These are phyloP conservation scores for Chaetomium sp. DNA, from an alignment of 2,329 filamentous ascomycete species.

Conservation along the genomic window DNA sequence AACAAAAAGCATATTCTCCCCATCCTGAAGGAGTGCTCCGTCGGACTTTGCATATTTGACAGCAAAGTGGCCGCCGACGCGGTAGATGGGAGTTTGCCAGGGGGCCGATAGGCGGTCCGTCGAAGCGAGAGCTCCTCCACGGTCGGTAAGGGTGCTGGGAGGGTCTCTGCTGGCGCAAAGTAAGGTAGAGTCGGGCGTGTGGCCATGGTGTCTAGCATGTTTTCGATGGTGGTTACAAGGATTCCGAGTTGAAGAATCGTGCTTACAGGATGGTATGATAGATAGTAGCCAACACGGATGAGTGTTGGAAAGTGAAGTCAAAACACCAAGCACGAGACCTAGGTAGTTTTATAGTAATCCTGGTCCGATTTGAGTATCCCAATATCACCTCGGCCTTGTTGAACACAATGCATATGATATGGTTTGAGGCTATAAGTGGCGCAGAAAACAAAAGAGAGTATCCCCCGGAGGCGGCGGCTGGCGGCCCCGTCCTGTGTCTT, in stretches of 20 bases:
- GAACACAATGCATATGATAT: too few species aligned
- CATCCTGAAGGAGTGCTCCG: conserved; percentile 1
- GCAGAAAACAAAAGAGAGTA: too few species aligned
- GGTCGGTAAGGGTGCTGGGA: neutral
- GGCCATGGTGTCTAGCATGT: neutral
- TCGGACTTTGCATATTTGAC: neutral
- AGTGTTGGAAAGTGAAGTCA: too few species aligned
- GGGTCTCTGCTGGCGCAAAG: neutral
- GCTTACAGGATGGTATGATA: too few species aligned
- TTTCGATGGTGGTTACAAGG: neutral
- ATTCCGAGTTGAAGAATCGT: neutral
- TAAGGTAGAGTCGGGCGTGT: neutral
- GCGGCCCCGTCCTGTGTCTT: too few species aligned
- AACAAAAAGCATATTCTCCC: conserved; percentile 14
- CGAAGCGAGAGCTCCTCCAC: neutral
- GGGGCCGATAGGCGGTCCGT: neutral
- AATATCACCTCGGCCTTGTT: too few species aligned
- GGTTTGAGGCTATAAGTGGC: too few species aligned
- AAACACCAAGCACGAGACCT: too few species aligned
- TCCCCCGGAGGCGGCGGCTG: too few species aligned
- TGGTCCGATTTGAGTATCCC: too few species aligned
- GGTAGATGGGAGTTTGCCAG: neutral
- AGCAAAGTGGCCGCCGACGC: neutral
- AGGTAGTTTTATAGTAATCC: too few species aligned
- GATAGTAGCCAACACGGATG: too few species aligned